A percentile compares a stretch with the other conserved stretches of the same genome.
Conservation (phyloP, 768 basidiomycete genomes). For the Wakefieldia striispora region DNA sequence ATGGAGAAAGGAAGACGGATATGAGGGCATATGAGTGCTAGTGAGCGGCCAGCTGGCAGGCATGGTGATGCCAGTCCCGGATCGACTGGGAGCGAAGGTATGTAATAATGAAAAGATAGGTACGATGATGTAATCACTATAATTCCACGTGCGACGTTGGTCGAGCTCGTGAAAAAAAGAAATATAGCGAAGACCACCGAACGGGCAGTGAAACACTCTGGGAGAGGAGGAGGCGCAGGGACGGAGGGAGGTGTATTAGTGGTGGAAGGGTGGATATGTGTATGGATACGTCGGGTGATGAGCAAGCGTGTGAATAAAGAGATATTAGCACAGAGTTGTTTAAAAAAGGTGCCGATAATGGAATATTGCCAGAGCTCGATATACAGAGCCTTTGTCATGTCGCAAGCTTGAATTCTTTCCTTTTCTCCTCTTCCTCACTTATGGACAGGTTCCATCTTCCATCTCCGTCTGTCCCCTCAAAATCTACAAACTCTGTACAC, state of each 20-base stretch:
- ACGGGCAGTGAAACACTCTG: not conserved
- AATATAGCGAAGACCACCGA: not conserved
- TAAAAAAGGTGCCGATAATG: constrained; percentile 39
- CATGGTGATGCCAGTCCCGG: constrained; percentile 1
- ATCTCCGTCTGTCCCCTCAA: constrained; percentile 13
- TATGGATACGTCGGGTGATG: constrained; percentile 3
- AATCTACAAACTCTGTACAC: constrained; percentile 3
- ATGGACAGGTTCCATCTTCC: constrained; percentile 23
- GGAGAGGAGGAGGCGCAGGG: not conserved
- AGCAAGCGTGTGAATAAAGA: constrained; percentile 29
- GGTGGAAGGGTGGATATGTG: constrained; percentile 2
- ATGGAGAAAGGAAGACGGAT: constrained; percentile 11
- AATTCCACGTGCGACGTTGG: constrained; percentile 18
- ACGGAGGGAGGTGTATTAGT: not conserved
- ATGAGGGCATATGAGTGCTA: too few relatives aligned
- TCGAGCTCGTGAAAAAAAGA: constrained; percentile 10
- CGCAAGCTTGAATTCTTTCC: constrained; percentile 31
- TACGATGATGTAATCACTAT: constrained; percentile 29
- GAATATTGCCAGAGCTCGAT: constrained; percentile 39
- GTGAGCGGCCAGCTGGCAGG: constrained; percentile 1
- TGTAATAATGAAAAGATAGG: constrained; percentile 19
- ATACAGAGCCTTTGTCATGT: constrained; percentile 41
- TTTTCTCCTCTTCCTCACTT: constrained; percentile 26
- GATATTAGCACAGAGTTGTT: constrained; percentile 29
- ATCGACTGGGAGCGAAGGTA: too few relatives aligned